phyloP scores from a whole-genome alignment of 2,329 filamentous ascomycete genomes.

The Bipolaris gigantea region DNA sequence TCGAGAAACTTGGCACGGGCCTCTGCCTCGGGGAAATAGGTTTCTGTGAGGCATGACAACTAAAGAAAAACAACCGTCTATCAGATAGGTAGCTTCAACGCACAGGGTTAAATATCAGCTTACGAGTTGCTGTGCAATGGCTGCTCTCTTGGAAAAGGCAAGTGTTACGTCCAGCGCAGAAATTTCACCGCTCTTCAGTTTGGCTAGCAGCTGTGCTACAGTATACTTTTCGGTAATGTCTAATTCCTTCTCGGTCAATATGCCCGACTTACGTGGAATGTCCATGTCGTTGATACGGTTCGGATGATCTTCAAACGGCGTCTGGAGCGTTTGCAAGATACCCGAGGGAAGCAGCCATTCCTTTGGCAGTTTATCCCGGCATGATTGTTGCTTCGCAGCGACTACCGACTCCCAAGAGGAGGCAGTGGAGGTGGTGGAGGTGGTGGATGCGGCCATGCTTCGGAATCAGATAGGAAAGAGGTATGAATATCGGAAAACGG shows the following conservation, averaged over 20 bases:
- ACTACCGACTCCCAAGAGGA: slow-evolving; percentile 5
- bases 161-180: slow-evolving; percentile 53
- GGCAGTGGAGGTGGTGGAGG: not conserved
- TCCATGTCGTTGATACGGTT: slow-evolving; percentile 38
- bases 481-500: not conserved
- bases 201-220: slow-evolving; percentile 43
- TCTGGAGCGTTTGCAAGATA: slow-evolving; percentile 2
- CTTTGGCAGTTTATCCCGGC: slow-evolving; percentile 39
- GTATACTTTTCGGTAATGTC: slow-evolving; percentile 48
- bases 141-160: slow-evolving; percentile 56
- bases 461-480: not conserved
- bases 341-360: slow-evolving; percentile 43
- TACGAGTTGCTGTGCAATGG: slow-evolving; percentile 57
- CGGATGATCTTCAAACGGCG: slow-evolving; percentile 1
- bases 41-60: slow-evolving; percentile 62
- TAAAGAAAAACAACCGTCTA: slow-evolving; percentile 18
- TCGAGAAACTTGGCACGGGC: slow-evolving; percentile 54
- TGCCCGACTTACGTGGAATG: slow-evolving; percentile 56
- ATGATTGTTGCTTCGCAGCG: not conserved
- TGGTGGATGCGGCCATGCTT: not conserved
- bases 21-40: slow-evolving; percentile 56
- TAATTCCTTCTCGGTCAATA: slow-evolving; percentile 55
- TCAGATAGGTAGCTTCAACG: not conserved
- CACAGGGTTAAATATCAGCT: not conserved
- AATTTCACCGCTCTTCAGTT: slow-evolving; percentile 44